Conservation (phyloP, 225 moss, liverwort and hornwort genomes). For the Physcomitrium patens region DNA sequence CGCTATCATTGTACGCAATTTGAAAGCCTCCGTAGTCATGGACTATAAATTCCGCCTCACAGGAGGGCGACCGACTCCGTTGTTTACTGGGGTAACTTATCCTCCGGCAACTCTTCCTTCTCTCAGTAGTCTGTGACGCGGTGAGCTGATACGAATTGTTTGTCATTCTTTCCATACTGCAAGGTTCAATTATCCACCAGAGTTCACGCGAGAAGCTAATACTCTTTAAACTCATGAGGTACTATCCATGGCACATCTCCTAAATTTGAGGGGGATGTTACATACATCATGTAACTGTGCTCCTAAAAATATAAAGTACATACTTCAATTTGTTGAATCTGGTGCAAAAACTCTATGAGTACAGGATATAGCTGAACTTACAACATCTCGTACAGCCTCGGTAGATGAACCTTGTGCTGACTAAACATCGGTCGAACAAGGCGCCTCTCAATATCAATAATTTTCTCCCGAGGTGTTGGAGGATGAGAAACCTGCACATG, state of each 20-base stretch:
- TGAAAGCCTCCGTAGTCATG: not conserved
- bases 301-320: not conserved
- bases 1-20: not conserved
- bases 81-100: not conserved
- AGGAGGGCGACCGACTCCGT: not conserved
- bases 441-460: slow-evolving; percentile 19
- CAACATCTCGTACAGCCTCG: slow-evolving; percentile 12
- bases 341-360: not conserved
- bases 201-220: not conserved
- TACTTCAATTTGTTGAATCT: not conserved
- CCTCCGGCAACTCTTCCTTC: slow-evolving; percentile 6
- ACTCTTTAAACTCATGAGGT: not conserved
- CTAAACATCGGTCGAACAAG: not conserved
- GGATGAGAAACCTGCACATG: not conserved
- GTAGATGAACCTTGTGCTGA: not conserved
- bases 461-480: not conserved
- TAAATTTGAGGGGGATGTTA: no score
- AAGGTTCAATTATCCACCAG: not conserved
- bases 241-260: not conserved
- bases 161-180: slow-evolving; percentile 20
- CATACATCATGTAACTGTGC: no score
- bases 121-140: slow-evolving; percentile 8
- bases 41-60: not conserved
- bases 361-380: slow-evolving; percentile 1
- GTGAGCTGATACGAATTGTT: slow-evolving; percentile 15